Base-by-base conservation (phyloP, 345 rosid genomes). In the Carallia brachiata region DNA sequence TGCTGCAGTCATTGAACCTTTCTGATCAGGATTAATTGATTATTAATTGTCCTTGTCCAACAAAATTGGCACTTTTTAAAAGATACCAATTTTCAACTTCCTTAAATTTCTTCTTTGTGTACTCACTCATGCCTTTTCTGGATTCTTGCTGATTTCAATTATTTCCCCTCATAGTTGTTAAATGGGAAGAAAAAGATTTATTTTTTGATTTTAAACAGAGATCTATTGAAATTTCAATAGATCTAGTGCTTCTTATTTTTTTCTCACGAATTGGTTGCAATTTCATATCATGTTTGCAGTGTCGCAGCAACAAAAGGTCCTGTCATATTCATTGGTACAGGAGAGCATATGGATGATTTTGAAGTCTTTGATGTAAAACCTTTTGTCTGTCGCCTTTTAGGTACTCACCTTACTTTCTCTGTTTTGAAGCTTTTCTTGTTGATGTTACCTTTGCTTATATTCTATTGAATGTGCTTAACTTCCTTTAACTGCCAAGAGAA, bases 291-390 rank as follows among this genome's bases (percentile, higher is more conserved):
- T 48, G 12, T 73, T 31, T 68, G 60, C 86, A 94, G 95, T 70
- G 96, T 94, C 65, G 98, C 97, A 65, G 96, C 95, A 56, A 91
- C 98, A 19, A 91, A 94, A 81, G 87, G 96, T 84, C 98, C 98
- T 55, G 89, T 89, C 67, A 89, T 94, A 75, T 94, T 91, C 69
- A 86, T 94, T 37, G 93, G 96, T 70, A 94, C 98, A 19, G 93
- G 97, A 77, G 98, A 93, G 70, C 94, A 91, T 67, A 84, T 93
- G 87, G 93, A 88, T 65, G 93, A 88, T 84, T 94, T 94, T 67
- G 95, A 94, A 86, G 91, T 88, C 75, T 94, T 94, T 74, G 96
- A 94, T 65, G 97, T 84, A 55, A 94, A 94, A 75, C 89, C 97
- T 34, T 89, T 89, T 89, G 93, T 91, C 73, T 87, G 97, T 75